phyloP scores from a whole-genome alignment of 2,329 filamentous ascomycete genomes.

The Hymenoscyphus linearis region DNA sequence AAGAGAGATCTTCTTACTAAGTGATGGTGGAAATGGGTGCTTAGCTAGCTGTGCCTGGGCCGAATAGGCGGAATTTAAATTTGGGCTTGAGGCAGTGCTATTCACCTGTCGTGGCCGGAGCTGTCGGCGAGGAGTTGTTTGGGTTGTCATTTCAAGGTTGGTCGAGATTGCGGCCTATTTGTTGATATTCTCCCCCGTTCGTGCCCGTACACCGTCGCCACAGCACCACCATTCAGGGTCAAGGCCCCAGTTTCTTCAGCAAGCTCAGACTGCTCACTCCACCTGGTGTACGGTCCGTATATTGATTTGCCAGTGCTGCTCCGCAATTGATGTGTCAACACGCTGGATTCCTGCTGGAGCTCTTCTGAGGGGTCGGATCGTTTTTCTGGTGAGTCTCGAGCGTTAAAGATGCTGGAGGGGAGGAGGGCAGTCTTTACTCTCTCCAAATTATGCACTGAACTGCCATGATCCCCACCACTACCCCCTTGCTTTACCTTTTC shows the following conservation, averaged over 20 bases:
- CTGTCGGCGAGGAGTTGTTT: conserved; percentile 29
- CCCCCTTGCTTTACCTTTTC: background rate
- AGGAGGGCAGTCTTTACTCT: background rate
- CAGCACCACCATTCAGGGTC: background rate
- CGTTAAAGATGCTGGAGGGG: background rate
- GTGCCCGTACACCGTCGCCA: background rate
- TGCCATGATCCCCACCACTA: background rate
- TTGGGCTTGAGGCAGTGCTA: conserved; percentile 52
- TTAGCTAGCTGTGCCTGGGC: conserved; percentile 19
- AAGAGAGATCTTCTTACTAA: conserved; percentile 61
- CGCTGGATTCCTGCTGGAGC: background rate
- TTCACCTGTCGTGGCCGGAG: conserved; percentile 31
- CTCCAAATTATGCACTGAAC: background rate
- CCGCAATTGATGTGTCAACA: background rate
- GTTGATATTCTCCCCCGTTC: background rate
- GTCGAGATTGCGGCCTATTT: background rate
- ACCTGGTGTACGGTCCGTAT: background rate
- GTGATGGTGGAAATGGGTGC: conserved; percentile 38
- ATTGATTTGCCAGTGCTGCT: background rate
- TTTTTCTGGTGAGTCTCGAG: background rate
- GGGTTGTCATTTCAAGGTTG: background rate
- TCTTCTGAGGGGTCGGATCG: background rate
- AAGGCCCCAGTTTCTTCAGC: background rate
- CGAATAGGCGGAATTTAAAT: conserved; percentile 41
- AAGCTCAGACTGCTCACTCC: background rate